Base-by-base conservation (phyloP, 2,329 filamentous ascomycete genomes). In the Aaosphaeria arxii region DNA sequence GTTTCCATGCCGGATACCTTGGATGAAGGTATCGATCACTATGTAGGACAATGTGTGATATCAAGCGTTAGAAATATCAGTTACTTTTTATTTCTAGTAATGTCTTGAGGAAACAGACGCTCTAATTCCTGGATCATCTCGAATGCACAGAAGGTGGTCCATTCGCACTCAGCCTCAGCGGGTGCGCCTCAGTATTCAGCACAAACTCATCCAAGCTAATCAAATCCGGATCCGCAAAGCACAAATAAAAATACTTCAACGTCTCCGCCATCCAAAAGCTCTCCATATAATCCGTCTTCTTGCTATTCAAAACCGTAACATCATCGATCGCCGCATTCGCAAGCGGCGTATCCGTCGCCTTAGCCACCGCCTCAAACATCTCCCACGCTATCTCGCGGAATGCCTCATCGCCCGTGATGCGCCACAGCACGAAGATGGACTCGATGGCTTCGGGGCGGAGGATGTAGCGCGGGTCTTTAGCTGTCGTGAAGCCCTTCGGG, bases 361-460 rank as follows among this genome's bases (percentile, higher is more conserved):
- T 66, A 24, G 62, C 59, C 38, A 76, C 72, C 7, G 70, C 66
- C 42, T 63, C 49, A 52, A 74, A 76, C 73, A 77, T 76, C 1
- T 71, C 60, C 74, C 74, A 77, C 4, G 73, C 74, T 11, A 60
- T 62, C 5, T 76, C 71, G 41, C 69, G 59, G 28, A 64, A 67
- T 50, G 57, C 67, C 30, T 64, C 64, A 45, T 81, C 72, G 9
- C 80, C 80, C 1, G 80, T 83, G 44, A 81, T 77, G 31, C 80
- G 74, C 62, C 81, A 83, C 53, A 82, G 70, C 49, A 82, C 72
- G 57, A 83, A 83, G 7, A 83, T 71, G 2, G 74, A 78, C 56
- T 84, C 80, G 45, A 84, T 78, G 2, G 79, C 79, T 62, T 84
- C 80, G 1, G 80, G 75, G 1, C 74, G 67, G 6, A 77, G 68